Conservation (phyloP, 441 rosid genomes). For the Gossypium gossypioides region DNA sequence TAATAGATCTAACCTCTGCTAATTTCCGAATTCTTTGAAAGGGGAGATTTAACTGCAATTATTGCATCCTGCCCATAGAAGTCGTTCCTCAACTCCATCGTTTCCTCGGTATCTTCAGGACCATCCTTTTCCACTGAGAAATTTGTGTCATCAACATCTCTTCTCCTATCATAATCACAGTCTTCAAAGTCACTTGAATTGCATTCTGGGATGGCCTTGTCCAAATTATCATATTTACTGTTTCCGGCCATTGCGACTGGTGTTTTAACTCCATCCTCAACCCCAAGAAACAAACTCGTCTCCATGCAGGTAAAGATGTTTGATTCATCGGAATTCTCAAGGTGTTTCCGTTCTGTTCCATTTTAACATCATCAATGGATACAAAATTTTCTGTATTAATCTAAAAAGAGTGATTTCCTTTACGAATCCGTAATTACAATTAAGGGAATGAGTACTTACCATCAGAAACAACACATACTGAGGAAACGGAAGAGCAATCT, state of each 20-base stretch:
- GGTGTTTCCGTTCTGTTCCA: conserved; percentile 14
- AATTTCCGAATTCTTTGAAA: not conserved
- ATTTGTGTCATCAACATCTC: not conserved
- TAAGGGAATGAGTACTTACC: conserved; percentile 13
- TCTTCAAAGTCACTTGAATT: not conserved
- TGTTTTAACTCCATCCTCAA: conserved; percentile 9
- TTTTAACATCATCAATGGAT: not conserved
- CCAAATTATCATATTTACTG: not conserved
- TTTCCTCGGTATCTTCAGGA: not conserved
- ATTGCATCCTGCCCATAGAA: not conserved
- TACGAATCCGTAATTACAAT: not conserved
- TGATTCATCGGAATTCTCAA: conserved; percentile 12
- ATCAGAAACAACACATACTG: conserved; percentile 3
- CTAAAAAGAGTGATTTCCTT: not conserved
- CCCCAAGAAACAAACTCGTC: conserved; percentile 14
- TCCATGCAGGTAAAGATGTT: not conserved
- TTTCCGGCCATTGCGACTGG: not conserved
- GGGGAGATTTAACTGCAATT: conserved; percentile 1
- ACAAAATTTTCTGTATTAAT: not conserved
- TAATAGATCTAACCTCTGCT: conserved; percentile 14
- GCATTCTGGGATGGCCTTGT: not conserved
- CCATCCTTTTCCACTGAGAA: not conserved
- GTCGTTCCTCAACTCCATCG: not conserved
- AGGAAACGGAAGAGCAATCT: not conserved
- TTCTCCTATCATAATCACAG: not conserved